Conservation (phyloP, 1,284 basidiomycete genomes). For the Schizophyllum commune region DNA sequence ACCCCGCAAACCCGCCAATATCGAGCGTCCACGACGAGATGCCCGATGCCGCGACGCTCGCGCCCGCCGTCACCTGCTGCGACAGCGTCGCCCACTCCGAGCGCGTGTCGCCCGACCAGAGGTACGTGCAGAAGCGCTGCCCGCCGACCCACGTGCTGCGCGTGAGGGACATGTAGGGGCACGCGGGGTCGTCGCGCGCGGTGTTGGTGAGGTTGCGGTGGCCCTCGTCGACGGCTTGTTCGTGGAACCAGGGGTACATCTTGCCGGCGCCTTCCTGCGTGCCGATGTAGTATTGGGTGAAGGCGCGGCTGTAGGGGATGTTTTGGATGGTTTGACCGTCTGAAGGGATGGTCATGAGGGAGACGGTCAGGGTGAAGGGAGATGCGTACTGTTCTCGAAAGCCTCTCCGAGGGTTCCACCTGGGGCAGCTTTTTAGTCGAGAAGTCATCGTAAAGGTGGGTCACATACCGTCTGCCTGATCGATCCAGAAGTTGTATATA, state of each 20-base stretch:
- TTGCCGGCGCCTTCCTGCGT: constrained; percentile 31
- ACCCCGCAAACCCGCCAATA: constrained; percentile 32
- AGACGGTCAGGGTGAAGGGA: background rate
- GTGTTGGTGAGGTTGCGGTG: constrained; percentile 24
- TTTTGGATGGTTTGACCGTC: constrained; percentile 27
- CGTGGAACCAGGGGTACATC: constrained; percentile 34
- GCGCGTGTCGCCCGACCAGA: constrained; percentile 33
- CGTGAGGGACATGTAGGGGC: constrained; percentile 32
- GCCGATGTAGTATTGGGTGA: constrained; percentile 31
- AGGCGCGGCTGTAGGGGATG: constrained; percentile 29
- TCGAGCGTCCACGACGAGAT: constrained; percentile 35
- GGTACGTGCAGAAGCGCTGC: constrained; percentile 33
- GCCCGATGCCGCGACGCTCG: constrained; percentile 29
- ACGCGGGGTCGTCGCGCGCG: constrained; percentile 15
- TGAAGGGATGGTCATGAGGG: constrained; percentile 8
- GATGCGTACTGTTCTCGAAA: constrained; percentile 27
- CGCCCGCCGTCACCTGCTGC: constrained; percentile 31
- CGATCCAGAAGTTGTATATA: constrained; percentile 37
- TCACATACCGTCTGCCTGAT: constrained; percentile 29
- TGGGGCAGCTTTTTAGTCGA: constrained; percentile 6
- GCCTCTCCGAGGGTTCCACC: constrained; percentile 32
- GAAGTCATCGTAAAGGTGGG: background rate
- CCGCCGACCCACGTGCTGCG: constrained; percentile 32
- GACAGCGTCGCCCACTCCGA: constrained; percentile 28
- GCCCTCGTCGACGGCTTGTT: constrained; percentile 27